Percentiles rank a stretch among this genome's conserved stretches.
Evolutionary conservation across 345 rosid genomes (phyloP).

Genomic region (Eucalyptus regnans): DNA sequence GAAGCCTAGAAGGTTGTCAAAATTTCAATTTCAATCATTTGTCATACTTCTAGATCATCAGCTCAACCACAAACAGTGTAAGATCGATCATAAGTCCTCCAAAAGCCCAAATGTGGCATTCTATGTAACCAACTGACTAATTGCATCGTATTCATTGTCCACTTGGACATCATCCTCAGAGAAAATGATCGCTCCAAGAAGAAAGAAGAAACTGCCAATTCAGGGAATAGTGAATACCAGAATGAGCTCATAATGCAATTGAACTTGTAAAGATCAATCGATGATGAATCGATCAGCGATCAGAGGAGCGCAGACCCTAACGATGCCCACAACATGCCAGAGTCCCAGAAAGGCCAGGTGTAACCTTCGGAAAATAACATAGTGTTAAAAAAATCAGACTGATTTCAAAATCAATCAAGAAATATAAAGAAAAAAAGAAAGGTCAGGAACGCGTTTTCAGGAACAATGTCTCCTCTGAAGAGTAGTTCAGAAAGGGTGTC

Average conservation of each 20-base stretch:
- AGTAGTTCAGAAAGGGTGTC: not conserved
- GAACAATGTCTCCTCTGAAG: not conserved
- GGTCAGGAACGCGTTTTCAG: not conserved
- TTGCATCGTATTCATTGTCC: not conserved
- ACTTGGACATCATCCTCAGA: not conserved
- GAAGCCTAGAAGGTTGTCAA: not conserved
- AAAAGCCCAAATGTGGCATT: not conserved
- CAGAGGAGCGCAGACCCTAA: no score
- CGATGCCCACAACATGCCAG: no score
- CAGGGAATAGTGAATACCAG: not conserved
- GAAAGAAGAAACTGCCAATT: not conserved
- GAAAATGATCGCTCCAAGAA: not conserved
- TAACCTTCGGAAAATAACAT: no score
- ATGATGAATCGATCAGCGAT: no score
- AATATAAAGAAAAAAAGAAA: no score
- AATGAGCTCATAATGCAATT: not conserved
- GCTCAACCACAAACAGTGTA: not conserved
- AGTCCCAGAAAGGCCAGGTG: no score
- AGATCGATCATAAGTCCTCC: not conserved
- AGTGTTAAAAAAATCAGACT: not conserved
- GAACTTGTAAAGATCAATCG: no score
- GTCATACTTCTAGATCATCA: no score
- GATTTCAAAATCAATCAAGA: not conserved
- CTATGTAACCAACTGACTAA: not conserved
- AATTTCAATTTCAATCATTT: not conserved